A percentile compares a stretch with the other conserved stretches of the same genome.
phyloP scores from a whole-genome alignment of 140 eudicot genomes.

The Erigeron philadelphicus region DNA sequence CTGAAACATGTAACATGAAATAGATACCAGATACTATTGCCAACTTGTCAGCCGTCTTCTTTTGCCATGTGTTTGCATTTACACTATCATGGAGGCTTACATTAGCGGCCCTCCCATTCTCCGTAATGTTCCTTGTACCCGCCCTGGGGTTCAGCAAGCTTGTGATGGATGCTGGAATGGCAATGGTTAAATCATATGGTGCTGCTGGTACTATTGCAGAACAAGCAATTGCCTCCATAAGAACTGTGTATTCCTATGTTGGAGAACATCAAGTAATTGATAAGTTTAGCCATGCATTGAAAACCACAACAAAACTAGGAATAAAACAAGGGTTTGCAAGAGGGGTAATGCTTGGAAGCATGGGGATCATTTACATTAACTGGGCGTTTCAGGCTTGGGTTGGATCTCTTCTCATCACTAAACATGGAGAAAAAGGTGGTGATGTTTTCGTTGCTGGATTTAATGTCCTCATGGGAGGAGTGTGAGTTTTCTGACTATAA shows the following conservation, averaged over 20 bases:
- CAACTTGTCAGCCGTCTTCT: constrained; percentile 40
- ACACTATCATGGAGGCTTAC: constrained; percentile 50
- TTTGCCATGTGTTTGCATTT: constrained; percentile 41
- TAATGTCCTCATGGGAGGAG: constrained; percentile 51
- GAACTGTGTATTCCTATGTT: constrained; percentile 48
- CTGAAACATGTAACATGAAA: neutral
- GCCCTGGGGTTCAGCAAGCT: constrained; percentile 44
- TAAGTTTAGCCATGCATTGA: constrained; percentile 39
- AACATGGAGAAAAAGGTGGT: constrained; percentile 45
- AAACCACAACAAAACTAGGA: constrained; percentile 41
- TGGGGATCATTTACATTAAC: constrained; percentile 42
- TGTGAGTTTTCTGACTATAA: constrained; percentile 30
- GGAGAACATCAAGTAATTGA: constrained; percentile 36
- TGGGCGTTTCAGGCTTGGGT: constrained; percentile 58
- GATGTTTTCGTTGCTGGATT: constrained; percentile 50
- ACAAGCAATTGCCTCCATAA: constrained; percentile 46
- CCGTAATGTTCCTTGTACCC: constrained; percentile 46
- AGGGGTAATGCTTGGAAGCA: constrained; percentile 53
- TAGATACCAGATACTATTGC: constrained; percentile 46
- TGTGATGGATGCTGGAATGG: constrained; percentile 41
- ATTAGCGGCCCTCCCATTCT: constrained; percentile 43
- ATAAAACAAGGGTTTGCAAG: constrained; percentile 47
- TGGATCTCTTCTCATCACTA: constrained; percentile 44
- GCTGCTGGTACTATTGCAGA: constrained; percentile 50
- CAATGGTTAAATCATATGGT: constrained; percentile 35